A percentile compares a stretch with the other conserved stretches of the same genome.
These are phyloP conservation scores for Pichia paraexigua DNA, from an alignment of 805 yeast species.

Conservation along the genomic window DNA sequence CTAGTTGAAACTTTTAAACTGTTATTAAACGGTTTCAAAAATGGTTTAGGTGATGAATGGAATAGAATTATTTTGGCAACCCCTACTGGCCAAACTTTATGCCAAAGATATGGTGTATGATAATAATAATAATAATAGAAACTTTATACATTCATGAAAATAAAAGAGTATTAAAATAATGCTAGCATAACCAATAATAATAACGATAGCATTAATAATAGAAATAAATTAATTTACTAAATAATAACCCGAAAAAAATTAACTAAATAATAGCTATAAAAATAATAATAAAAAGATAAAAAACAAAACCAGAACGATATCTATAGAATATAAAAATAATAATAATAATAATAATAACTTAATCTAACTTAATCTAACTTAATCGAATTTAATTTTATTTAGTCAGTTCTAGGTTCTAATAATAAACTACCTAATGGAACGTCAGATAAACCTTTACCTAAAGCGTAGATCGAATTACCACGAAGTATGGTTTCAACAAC, in stretches of 20 bases:
- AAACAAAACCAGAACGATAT: background rate
- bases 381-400: background rate
- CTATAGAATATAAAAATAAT: background rate
- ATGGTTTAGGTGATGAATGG: conserved; percentile 36
- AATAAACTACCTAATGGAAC: conserved; percentile 52
- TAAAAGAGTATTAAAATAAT: too few species aligned
- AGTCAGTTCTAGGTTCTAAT: conserved; percentile 45
- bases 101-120: conserved; percentile 18
- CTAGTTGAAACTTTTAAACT: conserved; percentile 38
- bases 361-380: background rate
- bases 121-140: background rate
- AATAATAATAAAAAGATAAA: background rate
- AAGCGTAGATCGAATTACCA: conserved; percentile 60
- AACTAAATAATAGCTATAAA: background rate
- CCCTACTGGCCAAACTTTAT: background rate
- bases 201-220: background rate
- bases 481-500: conserved; percentile 76
- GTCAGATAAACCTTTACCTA: conserved; percentile 46
- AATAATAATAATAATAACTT: background rate
- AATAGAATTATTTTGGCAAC: conserved; percentile 2
- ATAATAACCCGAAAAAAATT: background rate
- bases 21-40: conserved; percentile 38
- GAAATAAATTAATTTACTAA: background rate
- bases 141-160: background rate
- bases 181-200: background rate